Percentiles rank a stretch among this genome's conserved stretches.
Evolutionary conservation across 352 stramenopile genomes (phyloP).

Genomic region (Pythium periplocum): DNA sequence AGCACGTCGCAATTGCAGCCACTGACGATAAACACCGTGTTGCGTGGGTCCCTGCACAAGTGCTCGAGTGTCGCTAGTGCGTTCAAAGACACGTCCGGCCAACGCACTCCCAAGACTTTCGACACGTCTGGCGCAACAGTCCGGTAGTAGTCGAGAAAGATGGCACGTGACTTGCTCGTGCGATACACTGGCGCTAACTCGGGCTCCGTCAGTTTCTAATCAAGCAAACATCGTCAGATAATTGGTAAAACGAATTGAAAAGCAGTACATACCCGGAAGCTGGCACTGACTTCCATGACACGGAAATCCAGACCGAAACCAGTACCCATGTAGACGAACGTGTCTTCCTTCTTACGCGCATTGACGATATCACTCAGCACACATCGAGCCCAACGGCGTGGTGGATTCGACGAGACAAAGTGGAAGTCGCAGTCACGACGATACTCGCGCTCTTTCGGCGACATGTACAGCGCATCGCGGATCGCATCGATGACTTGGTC

Average conservation of each 20-base stretch:
- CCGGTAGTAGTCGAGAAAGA: conserved; percentile 98
- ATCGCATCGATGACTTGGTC: conserved; percentile 71
- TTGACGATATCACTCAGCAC: conserved; percentile 76
- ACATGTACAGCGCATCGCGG: conserved; percentile 71
- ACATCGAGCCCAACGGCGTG: conserved; percentile 64
- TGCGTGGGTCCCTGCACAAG: conserved; percentile 92
- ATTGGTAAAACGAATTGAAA: neutral
- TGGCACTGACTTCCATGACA: conserved; percentile 92
- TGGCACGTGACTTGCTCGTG: conserved; percentile 80
- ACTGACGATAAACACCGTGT: conserved; percentile 97
- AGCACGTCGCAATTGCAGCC: conserved; percentile 96
- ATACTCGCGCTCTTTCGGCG: conserved; percentile 60
- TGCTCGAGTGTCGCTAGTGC: conserved; percentile 84
- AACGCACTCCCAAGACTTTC: conserved; percentile 68
- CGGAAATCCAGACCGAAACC: conserved; percentile 96
- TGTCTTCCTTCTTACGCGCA: conserved; percentile 72
- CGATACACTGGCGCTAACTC: conserved; percentile 57
- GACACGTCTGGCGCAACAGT: conserved; percentile 93
- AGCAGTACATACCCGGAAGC: conserved; percentile 68
- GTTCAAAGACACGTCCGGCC: conserved; percentile 70
- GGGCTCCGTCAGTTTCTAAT: conserved; percentile 67
- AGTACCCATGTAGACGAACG: conserved; percentile 85
- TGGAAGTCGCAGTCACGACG: conserved; percentile 74
- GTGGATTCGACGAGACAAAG: conserved; percentile 64
- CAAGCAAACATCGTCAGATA: neutral